Conservation (phyloP, 1,284 basidiomycete species). For the Cutaneotrichosporon cyanovorans region DNA sequence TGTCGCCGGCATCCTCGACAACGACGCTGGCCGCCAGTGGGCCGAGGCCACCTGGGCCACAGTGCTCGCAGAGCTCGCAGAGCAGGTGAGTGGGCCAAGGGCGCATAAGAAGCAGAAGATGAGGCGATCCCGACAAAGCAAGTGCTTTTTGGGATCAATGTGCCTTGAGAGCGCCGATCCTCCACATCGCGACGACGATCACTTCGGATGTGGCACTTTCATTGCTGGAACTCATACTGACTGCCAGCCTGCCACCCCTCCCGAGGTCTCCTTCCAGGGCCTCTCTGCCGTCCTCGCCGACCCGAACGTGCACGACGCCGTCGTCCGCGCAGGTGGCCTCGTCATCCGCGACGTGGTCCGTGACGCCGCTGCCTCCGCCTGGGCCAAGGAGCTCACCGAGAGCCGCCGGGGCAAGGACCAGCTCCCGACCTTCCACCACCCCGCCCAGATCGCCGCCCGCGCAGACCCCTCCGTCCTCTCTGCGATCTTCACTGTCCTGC, state of each 20-base stretch:
- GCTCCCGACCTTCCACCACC: slow-evolving; percentile 30
- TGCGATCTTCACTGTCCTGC: slow-evolving; percentile 23
- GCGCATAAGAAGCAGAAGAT: too few species aligned
- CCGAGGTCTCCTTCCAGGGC: slow-evolving; percentile 29
- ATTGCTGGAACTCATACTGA: neutral
- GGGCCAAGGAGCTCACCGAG: slow-evolving; percentile 23
- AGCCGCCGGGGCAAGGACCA: slow-evolving; percentile 4
- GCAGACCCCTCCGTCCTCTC: slow-evolving; percentile 31
- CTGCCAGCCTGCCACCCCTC: slow-evolving; percentile 7
- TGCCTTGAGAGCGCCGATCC: too few species aligned
- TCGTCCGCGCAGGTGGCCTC: slow-evolving; percentile 23
- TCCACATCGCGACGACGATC: too few species aligned
- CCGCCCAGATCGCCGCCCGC: slow-evolving; percentile 28
- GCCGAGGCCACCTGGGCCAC: slow-evolving; percentile 8
- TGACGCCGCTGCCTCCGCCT: slow-evolving; percentile 29
- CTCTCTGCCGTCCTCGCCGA: slow-evolving; percentile 21
- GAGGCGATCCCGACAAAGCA: too few species aligned
- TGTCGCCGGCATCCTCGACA: slow-evolving; percentile 6
- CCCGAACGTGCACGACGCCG: slow-evolving; percentile 1
- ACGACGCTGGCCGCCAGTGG: slow-evolving; percentile 12
- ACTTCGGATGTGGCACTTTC: too few species aligned
- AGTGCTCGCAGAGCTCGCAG: slow-evolving; percentile 8
- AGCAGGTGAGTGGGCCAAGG: slow-evolving; percentile 7
- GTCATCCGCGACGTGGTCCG: slow-evolving; percentile 38
- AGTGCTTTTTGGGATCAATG: neutral